These are phyloP conservation scores for Canna indica DNA, from an alignment of 176 grass and related monocot species.

Conservation along the genomic window DNA sequence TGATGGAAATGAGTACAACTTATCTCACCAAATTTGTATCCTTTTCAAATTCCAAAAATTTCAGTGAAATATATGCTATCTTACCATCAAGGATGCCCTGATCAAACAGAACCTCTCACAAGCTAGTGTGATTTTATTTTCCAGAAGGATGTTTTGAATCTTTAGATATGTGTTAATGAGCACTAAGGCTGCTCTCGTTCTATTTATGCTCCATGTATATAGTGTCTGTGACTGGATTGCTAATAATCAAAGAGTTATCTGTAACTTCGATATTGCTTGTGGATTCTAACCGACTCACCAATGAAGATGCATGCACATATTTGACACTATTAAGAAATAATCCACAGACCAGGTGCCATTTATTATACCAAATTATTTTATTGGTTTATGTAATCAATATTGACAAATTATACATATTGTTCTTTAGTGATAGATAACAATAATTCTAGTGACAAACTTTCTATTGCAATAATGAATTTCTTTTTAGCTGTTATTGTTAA, in stretches of 20 bases:
- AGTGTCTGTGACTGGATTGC: too few relatives aligned
- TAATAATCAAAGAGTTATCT: too few relatives aligned
- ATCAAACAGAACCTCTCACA: background rate
- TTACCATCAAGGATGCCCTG: too few relatives aligned
- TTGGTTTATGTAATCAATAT: background rate
- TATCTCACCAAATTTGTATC: too few relatives aligned
- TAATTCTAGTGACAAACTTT: background rate
- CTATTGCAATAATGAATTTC: background rate
- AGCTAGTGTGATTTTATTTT: background rate
- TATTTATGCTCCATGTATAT: background rate
- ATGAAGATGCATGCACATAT: background rate
- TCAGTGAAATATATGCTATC: too few relatives aligned
- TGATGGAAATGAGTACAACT: too few relatives aligned
- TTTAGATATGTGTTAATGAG: background rate
- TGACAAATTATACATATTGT: too few relatives aligned
- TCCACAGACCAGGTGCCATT: background rate
- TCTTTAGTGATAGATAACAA: too few relatives aligned
- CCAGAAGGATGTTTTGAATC: background rate
- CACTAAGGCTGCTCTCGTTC: background rate
- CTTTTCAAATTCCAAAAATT: too few relatives aligned
- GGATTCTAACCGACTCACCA: background rate
- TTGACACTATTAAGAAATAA: background rate
- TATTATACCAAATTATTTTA: background rate
- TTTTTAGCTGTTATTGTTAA: background rate
- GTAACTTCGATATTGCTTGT: background rate